These are phyloP conservation scores for Mortierella alpina DNA, from an alignment of 192 early-diverging fungal species.

Conservation along the genomic window DNA sequence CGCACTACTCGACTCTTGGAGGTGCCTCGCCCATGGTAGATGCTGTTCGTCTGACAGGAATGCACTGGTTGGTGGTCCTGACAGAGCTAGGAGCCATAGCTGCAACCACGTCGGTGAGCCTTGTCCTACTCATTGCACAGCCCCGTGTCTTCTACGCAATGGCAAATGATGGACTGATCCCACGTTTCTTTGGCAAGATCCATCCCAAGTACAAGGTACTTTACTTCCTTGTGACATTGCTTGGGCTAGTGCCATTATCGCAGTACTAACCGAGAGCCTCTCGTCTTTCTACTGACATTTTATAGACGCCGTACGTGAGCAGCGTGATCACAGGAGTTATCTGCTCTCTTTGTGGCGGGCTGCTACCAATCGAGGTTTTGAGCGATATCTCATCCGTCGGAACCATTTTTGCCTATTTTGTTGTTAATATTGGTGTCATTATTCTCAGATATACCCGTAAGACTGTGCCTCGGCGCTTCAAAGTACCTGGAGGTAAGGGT, in stretches of 20 bases:
- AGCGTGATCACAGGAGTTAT: constrained; percentile 75
- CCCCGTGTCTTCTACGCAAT: constrained; percentile 90
- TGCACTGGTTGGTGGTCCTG: constrained; percentile 78
- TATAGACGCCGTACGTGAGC: constrained; percentile 81
- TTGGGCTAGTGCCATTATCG: background rate
- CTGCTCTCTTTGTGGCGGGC: constrained; percentile 72
- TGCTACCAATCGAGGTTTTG: constrained; percentile 86
- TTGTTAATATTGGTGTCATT: constrained; percentile 82
- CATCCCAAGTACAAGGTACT: constrained; percentile 66
- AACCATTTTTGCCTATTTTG: constrained; percentile 86
- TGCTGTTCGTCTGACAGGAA: constrained; percentile 55
- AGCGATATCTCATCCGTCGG: constrained; percentile 90
- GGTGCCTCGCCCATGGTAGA: constrained; percentile 66
- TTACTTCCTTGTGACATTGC: no score
- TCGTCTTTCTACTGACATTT: no score
- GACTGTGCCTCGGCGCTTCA: constrained; percentile 74
- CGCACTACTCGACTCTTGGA: constrained; percentile 63
- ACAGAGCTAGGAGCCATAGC: constrained; percentile 81
- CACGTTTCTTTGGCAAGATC: constrained; percentile 73
- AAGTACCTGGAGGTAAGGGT: constrained; percentile 75
- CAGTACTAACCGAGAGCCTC: no score
- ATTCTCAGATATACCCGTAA: constrained; percentile 83
- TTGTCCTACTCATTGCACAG: constrained; percentile 81
- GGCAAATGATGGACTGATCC: constrained; percentile 85
- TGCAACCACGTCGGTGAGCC: constrained; percentile 85